Conservation (phyloP, 2,329 filamentous ascomycete genomes). For the Apiospora malaysiana region DNA sequence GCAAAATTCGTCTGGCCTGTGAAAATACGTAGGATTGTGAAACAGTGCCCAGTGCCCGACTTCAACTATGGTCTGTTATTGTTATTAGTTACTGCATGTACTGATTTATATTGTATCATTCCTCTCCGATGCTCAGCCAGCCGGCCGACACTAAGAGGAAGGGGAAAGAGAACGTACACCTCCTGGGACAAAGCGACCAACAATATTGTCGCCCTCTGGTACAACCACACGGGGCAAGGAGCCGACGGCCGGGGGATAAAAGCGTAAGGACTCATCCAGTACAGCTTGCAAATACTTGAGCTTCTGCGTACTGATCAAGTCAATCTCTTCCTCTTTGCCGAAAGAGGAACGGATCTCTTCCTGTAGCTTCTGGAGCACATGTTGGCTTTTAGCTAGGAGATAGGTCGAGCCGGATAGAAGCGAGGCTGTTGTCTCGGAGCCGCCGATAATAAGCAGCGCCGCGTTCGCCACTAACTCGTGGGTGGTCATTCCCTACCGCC, state of each 20-base stretch:
- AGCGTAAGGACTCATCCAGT: slow-evolving; percentile 49
- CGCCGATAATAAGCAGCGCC: slow-evolving; percentile 47
- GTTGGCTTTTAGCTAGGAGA: slow-evolving; percentile 45
- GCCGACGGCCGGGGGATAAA: slow-evolving; percentile 44
- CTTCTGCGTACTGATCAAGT: slow-evolving; percentile 38
- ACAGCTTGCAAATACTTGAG: slow-evolving; percentile 49
- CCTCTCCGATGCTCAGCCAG: too few relatives aligned
- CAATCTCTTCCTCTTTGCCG: slow-evolving; percentile 46
- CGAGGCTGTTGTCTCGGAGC: slow-evolving; percentile 58
- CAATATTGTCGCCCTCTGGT: slow-evolving; percentile 34
- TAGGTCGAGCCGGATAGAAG: slow-evolving; percentile 47
- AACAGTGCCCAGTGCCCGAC: slow-evolving; percentile 45
- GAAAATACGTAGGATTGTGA: slow-evolving; percentile 43
- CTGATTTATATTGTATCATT: too few relatives aligned
- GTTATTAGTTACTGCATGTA: too few relatives aligned
- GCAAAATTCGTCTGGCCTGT: slow-evolving; percentile 42
- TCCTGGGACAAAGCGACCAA: slow-evolving; percentile 34
- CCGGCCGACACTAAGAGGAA: too few relatives aligned
- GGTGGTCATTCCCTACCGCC: slow-evolving; percentile 26
- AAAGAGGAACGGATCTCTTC: slow-evolving; percentile 49
- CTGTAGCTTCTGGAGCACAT: slow-evolving; percentile 38
- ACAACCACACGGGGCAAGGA: slow-evolving; percentile 34
- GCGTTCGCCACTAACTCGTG: slow-evolving; percentile 33
- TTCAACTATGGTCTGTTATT: slow-evolving; percentile 40
- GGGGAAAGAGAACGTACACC: slow-evolving; percentile 18